Conservation (phyloP, 108 stramenopile species). For the Stephanodiscus minutulus region DNA sequence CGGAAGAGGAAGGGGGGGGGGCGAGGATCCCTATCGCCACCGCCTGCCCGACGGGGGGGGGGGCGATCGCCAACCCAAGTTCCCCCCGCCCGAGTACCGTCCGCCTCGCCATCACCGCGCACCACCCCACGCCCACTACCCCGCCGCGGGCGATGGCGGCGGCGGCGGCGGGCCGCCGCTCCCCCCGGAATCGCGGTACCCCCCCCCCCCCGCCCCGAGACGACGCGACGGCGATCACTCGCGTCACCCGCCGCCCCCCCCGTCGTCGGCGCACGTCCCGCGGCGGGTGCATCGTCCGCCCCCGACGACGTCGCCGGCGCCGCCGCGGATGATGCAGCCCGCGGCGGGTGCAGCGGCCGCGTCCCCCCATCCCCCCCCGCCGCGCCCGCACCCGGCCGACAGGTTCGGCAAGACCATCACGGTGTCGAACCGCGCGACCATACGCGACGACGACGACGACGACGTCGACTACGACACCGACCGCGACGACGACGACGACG, state of each 20-base stretch:
- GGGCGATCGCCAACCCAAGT: neutral
- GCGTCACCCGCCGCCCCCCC: neutral
- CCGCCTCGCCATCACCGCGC: neutral
- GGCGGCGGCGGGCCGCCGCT: neutral
- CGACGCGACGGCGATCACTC: neutral
- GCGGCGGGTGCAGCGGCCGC: neutral
- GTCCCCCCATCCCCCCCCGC: neutral
- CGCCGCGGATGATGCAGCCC: slow-evolving; percentile 6
- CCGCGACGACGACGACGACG: neutral
- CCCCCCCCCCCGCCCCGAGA: slow-evolving; percentile 8
- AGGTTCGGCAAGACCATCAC: slow-evolving; percentile 20
- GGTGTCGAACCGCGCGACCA: slow-evolving; percentile 8
- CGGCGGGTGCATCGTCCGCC: slow-evolving; percentile 3
- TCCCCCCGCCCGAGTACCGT: neutral
- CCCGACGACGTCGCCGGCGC: neutral
- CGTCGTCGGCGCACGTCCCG: neutral
- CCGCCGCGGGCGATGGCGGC: neutral
- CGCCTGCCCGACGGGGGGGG: neutral
- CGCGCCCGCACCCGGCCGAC: slow-evolving; percentile 13
- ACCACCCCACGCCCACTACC: neutral
- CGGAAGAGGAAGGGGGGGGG: too few relatives aligned
- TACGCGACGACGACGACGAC: neutral
- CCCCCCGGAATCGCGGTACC: slow-evolving; percentile 21
- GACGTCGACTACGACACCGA: neutral
- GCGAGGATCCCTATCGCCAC: neutral